Evolutionary conservation across 148 eudicot species (phyloP).

Genomic region (Rhododendron ferrugineum): DNA sequence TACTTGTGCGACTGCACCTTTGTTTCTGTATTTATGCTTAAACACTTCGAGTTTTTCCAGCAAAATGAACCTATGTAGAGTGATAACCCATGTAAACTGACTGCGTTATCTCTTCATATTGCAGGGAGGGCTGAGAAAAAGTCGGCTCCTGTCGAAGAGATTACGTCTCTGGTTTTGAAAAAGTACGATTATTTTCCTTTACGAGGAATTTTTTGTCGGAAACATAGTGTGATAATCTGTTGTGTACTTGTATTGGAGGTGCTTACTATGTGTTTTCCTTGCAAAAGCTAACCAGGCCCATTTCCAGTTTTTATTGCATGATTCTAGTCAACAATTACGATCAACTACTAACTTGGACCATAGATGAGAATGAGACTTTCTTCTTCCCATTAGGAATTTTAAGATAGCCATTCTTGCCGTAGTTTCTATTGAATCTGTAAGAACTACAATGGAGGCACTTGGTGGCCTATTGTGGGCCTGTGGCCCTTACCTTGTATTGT

Average conservation of each 20-base stretch:
- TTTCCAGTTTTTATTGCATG: background rate
- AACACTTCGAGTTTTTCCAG: background rate
- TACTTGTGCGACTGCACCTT: background rate
- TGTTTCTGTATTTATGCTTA: background rate
- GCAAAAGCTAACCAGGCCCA: background rate
- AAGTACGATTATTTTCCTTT: conserved; percentile 39
- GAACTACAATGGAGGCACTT: background rate
- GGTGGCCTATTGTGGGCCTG: background rate
- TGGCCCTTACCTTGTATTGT: background rate
- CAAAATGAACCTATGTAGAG: background rate
- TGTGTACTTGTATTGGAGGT: background rate
- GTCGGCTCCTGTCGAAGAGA: conserved; percentile 34
- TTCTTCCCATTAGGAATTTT: background rate
- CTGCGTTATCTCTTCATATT: conserved; percentile 10
- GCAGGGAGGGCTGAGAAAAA: conserved; percentile 63
- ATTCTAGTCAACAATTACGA: background rate
- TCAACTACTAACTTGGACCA: background rate
- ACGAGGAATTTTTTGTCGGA: background rate
- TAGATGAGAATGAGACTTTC: background rate
- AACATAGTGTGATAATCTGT: background rate
- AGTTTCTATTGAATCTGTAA: background rate
- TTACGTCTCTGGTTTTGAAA: conserved; percentile 58
- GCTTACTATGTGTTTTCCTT: background rate
- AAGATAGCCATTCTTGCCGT: background rate
- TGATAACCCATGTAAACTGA: background rate